Conservation (phyloP, 805 yeast genomes). For the Pachysolen tannophilus region DNA sequence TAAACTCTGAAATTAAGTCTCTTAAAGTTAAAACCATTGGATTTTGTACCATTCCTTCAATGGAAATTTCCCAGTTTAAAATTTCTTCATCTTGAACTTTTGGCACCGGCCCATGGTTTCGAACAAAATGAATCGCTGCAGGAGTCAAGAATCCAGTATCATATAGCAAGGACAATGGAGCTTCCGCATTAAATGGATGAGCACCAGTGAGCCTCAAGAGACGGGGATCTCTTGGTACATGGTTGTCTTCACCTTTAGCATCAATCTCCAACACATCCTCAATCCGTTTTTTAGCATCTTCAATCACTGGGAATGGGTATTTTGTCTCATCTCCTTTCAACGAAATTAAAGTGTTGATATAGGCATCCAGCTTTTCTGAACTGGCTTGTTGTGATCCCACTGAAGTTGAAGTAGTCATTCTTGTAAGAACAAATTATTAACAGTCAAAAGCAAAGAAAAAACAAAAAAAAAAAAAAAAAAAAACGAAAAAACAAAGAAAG, state of each 20-base stretch:
- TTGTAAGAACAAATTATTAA: too few species aligned
- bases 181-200: constrained; percentile 26
- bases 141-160: constrained; percentile 25
- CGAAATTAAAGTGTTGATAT: too few species aligned
- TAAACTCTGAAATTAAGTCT: constrained; percentile 18
- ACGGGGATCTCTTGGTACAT: constrained; percentile 23
- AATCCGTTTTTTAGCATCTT: constrained; percentile 3
- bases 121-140: constrained; percentile 23
- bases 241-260: constrained; percentile 20
- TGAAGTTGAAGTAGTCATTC: too few species aligned
- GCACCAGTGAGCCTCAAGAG: constrained; percentile 23
- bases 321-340: too few species aligned
- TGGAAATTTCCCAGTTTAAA: constrained; percentile 20
- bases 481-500: too few species aligned
- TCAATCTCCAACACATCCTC: constrained; percentile 18
- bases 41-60: constrained; percentile 23
- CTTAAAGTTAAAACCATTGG: constrained; percentile 18
- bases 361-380: too few species aligned
- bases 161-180: constrained; percentile 20
- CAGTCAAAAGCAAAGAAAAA: too few species aligned
- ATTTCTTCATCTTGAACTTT: constrained; percentile 14
- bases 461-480: too few species aligned
- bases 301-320: constrained; percentile 14
- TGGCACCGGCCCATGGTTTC: constrained; percentile 28
- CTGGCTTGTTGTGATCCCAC: too few species aligned